Conservation (phyloP, 2,329 filamentous ascomycete genomes). For the Boeremia lycopersici region DNA sequence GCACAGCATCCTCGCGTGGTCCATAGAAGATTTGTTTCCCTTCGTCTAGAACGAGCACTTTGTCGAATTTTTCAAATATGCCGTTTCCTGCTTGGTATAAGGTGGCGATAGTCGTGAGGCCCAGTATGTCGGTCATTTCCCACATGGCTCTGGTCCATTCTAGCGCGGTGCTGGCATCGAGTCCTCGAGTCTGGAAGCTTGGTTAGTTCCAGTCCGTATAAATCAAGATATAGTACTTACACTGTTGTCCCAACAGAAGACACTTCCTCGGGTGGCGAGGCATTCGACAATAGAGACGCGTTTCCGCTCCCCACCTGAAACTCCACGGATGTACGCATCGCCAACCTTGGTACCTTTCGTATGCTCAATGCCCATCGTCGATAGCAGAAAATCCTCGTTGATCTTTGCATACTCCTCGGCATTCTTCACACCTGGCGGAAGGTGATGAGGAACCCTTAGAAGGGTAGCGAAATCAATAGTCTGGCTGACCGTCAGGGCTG, state of each 20-base stretch:
- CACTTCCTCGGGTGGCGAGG: not conserved
- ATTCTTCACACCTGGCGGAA: not conserved
- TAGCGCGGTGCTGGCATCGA: not conserved
- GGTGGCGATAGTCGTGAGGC: not conserved
- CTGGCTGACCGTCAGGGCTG: not conserved
- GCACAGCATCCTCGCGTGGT: not conserved
- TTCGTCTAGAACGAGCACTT: not conserved
- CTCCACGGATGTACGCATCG: not conserved
- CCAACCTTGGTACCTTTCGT: not conserved
- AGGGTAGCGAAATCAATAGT: not conserved
- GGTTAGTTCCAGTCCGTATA: not conserved
- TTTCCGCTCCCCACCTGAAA: not conserved
- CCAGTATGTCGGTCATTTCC: not conserved
- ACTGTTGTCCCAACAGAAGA: not conserved
- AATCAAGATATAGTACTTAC: not conserved
- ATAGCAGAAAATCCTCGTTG: not conserved
- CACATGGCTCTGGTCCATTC: not conserved
- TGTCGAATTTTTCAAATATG: not conserved
- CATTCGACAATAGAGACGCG: not conserved
- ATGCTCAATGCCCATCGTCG: not conserved
- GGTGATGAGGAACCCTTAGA: not conserved
- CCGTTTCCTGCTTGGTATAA: not conserved
- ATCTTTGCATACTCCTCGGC: not conserved
- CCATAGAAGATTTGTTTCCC: not conserved
- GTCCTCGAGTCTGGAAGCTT: not conserved